Conservation (phyloP, 2,329 filamentous ascomycete genomes). For the Ramichloridium luteum region DNA sequence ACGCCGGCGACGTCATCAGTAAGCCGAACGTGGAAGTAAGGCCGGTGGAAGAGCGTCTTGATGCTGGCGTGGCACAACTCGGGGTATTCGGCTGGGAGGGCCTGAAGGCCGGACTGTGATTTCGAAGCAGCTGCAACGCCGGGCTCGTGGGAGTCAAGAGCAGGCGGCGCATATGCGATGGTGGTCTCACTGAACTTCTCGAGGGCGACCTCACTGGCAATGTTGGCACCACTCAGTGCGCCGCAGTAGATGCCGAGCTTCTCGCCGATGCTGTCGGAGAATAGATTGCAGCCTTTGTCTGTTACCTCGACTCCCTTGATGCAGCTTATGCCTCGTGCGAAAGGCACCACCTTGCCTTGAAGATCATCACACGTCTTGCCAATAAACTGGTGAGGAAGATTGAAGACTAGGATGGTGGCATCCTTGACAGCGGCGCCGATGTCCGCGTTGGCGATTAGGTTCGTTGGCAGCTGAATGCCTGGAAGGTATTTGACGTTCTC, state of each 20-base stretch:
- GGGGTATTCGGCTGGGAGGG: constrained; percentile 71
- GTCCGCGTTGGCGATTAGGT: constrained; percentile 74
- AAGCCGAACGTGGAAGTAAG: constrained; percentile 94
- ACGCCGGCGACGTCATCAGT: constrained; percentile 94
- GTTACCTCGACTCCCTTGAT: constrained; percentile 96
- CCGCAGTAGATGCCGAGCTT: constrained; percentile 92
- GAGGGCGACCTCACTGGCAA: constrained; percentile 83
- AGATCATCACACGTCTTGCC: constrained; percentile 72
- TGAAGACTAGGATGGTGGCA: constrained; percentile 87
- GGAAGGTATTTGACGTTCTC: constrained; percentile 98
- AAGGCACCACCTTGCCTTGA: constrained; percentile 79
- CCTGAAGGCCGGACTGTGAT: constrained; percentile 48
- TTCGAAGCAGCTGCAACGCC: background rate
- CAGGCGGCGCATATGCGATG: constrained; percentile 86
- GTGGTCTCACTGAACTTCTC: constrained; percentile 98
- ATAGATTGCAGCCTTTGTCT: constrained; percentile 72
- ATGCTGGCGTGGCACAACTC: constrained; percentile 75
- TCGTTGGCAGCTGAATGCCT: constrained; percentile 68
- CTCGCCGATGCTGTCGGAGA: constrained; percentile 88
- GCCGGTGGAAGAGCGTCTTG: constrained; percentile 79
- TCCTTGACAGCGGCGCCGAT: constrained; percentile 67
- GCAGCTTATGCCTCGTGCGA: constrained; percentile 85
- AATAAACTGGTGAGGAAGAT: constrained; percentile 94
- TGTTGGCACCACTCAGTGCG: constrained; percentile 89
- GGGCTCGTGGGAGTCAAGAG: constrained; percentile 72